phyloP scores from a whole-genome alignment of 2,329 filamentous ascomycete genomes.

The Ophioceras dolichostomum region DNA sequence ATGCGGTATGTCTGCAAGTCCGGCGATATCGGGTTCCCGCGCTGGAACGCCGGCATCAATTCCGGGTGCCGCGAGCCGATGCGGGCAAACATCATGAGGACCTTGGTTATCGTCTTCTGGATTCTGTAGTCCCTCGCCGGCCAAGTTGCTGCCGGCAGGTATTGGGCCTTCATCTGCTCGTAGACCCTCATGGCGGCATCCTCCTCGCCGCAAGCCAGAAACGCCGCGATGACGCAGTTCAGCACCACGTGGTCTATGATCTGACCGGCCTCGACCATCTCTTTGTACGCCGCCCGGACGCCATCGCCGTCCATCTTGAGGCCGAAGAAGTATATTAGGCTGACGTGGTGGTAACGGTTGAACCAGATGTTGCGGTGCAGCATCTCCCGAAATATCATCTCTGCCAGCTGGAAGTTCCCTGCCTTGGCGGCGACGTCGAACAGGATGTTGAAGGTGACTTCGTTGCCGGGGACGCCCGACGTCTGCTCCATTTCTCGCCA shows the following conservation, averaged over 20 bases:
- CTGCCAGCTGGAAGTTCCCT: constrained; percentile 70
- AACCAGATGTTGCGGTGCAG: constrained; percentile 50
- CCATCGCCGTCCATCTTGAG: constrained; percentile 60
- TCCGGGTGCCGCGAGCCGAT: constrained; percentile 42
- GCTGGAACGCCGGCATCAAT: constrained; percentile 43
- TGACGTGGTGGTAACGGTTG: constrained; percentile 72
- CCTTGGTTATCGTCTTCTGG: constrained; percentile 36
- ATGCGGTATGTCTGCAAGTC: constrained; percentile 71
- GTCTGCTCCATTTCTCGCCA: constrained; percentile 86
- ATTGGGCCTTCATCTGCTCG: constrained; percentile 62
- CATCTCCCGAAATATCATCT: constrained; percentile 80
- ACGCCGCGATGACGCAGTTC: constrained; percentile 73
- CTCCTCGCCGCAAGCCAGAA: constrained; percentile 66
- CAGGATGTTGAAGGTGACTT: constrained; percentile 85
- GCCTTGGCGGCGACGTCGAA: constrained; percentile 82
- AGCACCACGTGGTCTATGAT: constrained; percentile 79
- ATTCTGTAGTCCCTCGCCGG: constrained; percentile 32
- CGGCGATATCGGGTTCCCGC: constrained; percentile 53
- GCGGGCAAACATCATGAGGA: constrained; percentile 44
- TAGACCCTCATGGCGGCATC: constrained; percentile 71
- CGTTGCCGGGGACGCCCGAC: constrained; percentile 50
- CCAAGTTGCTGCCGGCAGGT: constrained; percentile 25
- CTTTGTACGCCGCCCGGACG: constrained; percentile 64
- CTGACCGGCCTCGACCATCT: constrained; percentile 75
- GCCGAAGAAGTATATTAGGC: constrained; percentile 74